Evolutionary conservation across 2,329 filamentous ascomycete genomes (phyloP), one percentile per base, ranked within the genome.

Genomic region (Alternaria infectoria): DNA sequence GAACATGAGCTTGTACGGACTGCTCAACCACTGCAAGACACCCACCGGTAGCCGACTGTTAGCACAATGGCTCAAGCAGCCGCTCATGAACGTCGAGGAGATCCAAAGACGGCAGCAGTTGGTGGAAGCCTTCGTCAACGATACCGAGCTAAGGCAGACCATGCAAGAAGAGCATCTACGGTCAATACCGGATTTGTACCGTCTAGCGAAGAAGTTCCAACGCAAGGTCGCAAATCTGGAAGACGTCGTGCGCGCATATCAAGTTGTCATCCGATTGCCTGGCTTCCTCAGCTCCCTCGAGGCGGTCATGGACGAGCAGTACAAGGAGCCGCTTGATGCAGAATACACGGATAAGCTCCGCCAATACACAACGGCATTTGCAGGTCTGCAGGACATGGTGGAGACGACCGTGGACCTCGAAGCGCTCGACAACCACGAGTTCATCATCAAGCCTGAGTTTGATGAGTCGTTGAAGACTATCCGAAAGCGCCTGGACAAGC

Each of bases 391-490:
- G 75, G 96, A 99, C 77, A 97, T 99, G 93, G 96, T 99, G 0
- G 96, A 99, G 83, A 97, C 96, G 2, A 99, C 96, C 0, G 94
- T 99, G 13, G 96, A 99, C 75, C 87, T 99, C 0, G 93, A 97
- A 61, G 96, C 96, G 3, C 87, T 99, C 11, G 95, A 99, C 74
- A 93, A 96, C 69, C 96, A 99, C 76, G 96, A 99, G 77, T 99
- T 96, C 81, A 95, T 97, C 73, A 99, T 99, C 86, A 99, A 98
- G 81, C 92, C 96, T 1, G 96, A 99, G 76, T 99, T 97, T 68
- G 96, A 99, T 74, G 93, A 97, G 62, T 88, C 90, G 58, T 84
- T 99, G 40, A 89, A 91, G 17, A 89, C 92, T n/a, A 96, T 99
- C 70, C 89, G 93, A 56, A 94, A 92, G 82, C 96, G 95, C 77